Conservation (phyloP, 805 yeast species). For the Candida pseudoglaebosa region DNA sequence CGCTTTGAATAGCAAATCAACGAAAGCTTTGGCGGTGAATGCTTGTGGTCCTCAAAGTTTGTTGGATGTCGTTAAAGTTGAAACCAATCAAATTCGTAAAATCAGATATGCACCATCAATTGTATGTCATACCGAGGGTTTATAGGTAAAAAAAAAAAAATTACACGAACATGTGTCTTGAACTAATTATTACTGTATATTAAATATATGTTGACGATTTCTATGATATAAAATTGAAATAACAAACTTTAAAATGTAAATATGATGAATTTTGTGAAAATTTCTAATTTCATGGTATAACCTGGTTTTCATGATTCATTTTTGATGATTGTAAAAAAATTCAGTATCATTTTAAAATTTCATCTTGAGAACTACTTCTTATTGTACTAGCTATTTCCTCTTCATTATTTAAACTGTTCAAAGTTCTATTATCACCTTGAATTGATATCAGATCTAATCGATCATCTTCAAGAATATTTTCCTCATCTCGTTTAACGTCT, state of each 20-base stretch:
- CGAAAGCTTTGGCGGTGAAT: slow-evolving; percentile 33
- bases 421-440: not conserved
- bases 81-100: slow-evolving; percentile 27
- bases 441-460: not conserved
- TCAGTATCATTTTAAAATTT: no score
- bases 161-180: not conserved
- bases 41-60: slow-evolving; percentile 39
- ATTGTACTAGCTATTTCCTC: no score
- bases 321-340: no score
- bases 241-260: no score
- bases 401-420: no score
- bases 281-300: no score
- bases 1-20: slow-evolving; percentile 1
- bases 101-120: slow-evolving; percentile 32
- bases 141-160: slow-evolving; percentile 7
- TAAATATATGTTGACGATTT: no score
- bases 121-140: slow-evolving; percentile 38
- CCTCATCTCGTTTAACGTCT: slow-evolving; percentile 16
- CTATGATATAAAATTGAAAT: no score
- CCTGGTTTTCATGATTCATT: no score
- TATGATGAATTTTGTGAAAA: no score
- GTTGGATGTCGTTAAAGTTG: slow-evolving; percentile 22
- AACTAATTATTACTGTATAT: not conserved
- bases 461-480: not conserved
- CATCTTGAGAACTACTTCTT: no score